These are phyloP conservation scores for Brasilioporus rufonigricans DNA, from an alignment of 768 basidiomycete genomes.

Conservation along the genomic window DNA sequence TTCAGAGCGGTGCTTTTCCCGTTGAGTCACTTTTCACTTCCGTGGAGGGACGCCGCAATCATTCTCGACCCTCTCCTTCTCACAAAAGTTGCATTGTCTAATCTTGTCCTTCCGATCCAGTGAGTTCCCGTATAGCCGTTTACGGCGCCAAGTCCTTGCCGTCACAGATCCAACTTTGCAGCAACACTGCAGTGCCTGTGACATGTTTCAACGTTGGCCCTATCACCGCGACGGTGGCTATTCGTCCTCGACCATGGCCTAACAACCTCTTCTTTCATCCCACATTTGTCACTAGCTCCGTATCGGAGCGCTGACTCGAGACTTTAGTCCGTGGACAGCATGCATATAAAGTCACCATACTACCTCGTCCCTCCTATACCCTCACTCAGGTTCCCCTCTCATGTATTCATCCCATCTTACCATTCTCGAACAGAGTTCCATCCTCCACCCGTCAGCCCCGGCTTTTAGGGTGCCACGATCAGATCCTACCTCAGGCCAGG, in stretches of 20 bases:
- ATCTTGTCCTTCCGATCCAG: slow-evolving; percentile 22
- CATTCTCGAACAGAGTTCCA: slow-evolving; percentile 56
- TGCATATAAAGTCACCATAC: slow-evolving; percentile 30
- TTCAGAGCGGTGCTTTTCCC: slow-evolving; percentile 18
- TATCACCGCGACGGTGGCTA: slow-evolving; percentile 36
- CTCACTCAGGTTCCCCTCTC: slow-evolving; percentile 8
- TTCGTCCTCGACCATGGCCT: slow-evolving; percentile 25
- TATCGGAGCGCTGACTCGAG: slow-evolving; percentile 26
- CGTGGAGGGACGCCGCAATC: slow-evolving; percentile 23
- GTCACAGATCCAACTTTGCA: slow-evolving; percentile 30
- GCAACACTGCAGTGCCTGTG: slow-evolving; percentile 32
- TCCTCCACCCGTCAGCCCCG: slow-evolving; percentile 44
- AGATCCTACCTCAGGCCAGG: slow-evolving; percentile 40
- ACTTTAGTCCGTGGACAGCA: slow-evolving; percentile 24
- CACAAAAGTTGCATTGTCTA: slow-evolving; percentile 12
- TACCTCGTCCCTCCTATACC: slow-evolving; percentile 3
- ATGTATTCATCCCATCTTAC: slow-evolving; percentile 55
- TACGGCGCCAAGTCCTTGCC: slow-evolving; percentile 25
- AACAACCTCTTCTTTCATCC: slow-evolving; percentile 27
- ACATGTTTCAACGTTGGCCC: slow-evolving; percentile 34
- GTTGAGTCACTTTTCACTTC: slow-evolving; percentile 12
- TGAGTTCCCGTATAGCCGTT: slow-evolving; percentile 15
- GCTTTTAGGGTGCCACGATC: slow-evolving; percentile 61
- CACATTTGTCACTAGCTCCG: slow-evolving; percentile 30
- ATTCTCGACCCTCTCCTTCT: slow-evolving; percentile 6